A percentile compares a stretch with the other conserved stretches of the same genome.
Conservation (phyloP, 1,139 yeast species). For the Pichia sp. region DNA sequence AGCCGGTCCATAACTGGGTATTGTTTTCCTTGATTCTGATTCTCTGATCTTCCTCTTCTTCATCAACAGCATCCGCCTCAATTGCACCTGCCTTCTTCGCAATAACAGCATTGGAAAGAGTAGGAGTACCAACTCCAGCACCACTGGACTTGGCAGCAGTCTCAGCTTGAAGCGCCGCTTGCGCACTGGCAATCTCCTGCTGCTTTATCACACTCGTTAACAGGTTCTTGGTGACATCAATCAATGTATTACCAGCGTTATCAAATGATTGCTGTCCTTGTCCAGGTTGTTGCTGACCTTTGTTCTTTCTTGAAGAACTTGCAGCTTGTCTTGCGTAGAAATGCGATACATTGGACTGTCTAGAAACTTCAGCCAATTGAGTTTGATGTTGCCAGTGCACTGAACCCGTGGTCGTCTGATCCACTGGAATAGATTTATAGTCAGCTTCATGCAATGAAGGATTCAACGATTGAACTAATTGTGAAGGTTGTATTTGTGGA, state of each 20-base stretch:
- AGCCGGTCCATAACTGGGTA: constrained; percentile 87
- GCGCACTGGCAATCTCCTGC: constrained; percentile 16
- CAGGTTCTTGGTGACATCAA: constrained; percentile 53
- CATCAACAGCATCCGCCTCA: constrained; percentile 52
- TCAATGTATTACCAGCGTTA: constrained; percentile 34
- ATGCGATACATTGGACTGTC: constrained; percentile 70
- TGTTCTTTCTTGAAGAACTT: constrained; percentile 55
- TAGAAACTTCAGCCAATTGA: constrained; percentile 72
- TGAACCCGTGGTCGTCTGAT: constrained; percentile 41
- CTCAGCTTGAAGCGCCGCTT: neutral
- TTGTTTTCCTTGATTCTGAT: constrained; percentile 66
- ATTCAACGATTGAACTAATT: constrained; percentile 20
- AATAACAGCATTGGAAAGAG: constrained; percentile 20
- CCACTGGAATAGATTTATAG: constrained; percentile 35
- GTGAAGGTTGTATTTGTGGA: constrained; percentile 14
- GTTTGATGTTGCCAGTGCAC: constrained; percentile 85
- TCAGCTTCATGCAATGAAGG: constrained; percentile 23
- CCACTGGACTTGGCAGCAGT: neutral
- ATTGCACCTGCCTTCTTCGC: constrained; percentile 18
- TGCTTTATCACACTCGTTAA: constrained; percentile 28
- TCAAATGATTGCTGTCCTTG: constrained; percentile 21
- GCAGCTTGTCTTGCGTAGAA: constrained; percentile 93
- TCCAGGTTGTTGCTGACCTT: constrained; percentile 2
- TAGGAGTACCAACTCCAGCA: constrained; percentile 16
- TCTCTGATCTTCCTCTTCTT: constrained; percentile 74